A percentile compares a stretch with the other conserved stretches of the same genome.
These are phyloP conservation scores for Pichia sp. DNA, from an alignment of 1,139 yeast genomes.

Conservation along the genomic window DNA sequence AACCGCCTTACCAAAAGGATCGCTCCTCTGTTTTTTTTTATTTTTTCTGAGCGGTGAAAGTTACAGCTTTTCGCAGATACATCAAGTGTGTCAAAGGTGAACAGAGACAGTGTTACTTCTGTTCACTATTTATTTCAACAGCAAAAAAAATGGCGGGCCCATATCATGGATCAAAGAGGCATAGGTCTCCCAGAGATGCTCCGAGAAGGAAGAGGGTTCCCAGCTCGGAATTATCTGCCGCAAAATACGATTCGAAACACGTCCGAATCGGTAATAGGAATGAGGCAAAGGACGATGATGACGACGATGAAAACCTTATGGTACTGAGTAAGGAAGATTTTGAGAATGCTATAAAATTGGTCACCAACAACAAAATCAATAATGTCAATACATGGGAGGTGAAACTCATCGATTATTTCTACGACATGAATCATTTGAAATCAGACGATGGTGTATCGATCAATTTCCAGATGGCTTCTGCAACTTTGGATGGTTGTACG, in stretches of 20 bases:
- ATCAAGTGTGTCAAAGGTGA: not conserved
- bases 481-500: slow-evolving; percentile 78
- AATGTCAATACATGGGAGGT: slow-evolving; percentile 73
- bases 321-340: slow-evolving; percentile 34
- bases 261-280: not conserved
- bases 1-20: not conserved
- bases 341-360: slow-evolving; percentile 86
- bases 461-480: slow-evolving; percentile 71
- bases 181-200: not conserved
- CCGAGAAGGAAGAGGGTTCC: slow-evolving; percentile 1
- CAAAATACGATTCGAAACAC: not conserved
- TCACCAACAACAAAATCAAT: slow-evolving; percentile 81
- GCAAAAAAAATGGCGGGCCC: not conserved
- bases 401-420: slow-evolving; percentile 83
- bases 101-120: not conserved
- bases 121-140: not conserved
- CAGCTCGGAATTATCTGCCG: not conserved
- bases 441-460: slow-evolving; percentile 48
- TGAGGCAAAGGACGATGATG: slow-evolving; percentile 6
- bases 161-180: not conserved
- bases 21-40: not conserved
- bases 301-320: slow-evolving; percentile 2
- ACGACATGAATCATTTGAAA: slow-evolving; percentile 56
- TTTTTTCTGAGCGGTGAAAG: not conserved
- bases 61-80: not conserved